Evolutionary conservation across 257 asterid genomes (phyloP).

Genomic region (Jaltomata sinuosa): DNA sequence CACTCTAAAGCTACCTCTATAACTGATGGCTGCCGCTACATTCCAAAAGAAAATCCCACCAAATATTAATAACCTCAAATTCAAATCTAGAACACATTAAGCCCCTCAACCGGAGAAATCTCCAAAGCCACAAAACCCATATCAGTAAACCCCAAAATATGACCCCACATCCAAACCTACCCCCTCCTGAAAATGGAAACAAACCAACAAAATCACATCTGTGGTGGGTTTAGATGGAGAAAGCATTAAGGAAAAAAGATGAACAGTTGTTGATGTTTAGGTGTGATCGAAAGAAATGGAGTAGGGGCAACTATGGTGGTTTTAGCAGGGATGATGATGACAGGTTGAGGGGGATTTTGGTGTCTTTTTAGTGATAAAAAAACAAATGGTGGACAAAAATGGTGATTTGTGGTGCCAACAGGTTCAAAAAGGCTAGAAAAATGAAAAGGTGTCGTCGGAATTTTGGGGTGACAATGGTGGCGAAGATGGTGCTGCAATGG

Average conservation of each 20-base stretch:
- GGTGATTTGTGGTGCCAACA: too few species aligned
- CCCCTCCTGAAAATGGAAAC: neutral
- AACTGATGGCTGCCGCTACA: neutral
- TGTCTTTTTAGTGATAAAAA: too few species aligned
- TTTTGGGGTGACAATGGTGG: too few species aligned
- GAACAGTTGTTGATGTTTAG: too few species aligned
- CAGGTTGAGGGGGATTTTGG: too few species aligned
- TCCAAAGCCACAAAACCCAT: neutral
- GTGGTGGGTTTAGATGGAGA: neutral
- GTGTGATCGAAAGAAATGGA: too few species aligned
- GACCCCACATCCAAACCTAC: neutral
- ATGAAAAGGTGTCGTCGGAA: too few species aligned
- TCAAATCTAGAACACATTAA: neutral
- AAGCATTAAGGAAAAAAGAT: neutral
- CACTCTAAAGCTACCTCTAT: neutral
- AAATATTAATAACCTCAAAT: neutral
- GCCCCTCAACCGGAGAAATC: neutral
- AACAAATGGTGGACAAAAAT: too few species aligned
- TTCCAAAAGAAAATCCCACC: neutral
- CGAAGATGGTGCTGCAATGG: too few species aligned
- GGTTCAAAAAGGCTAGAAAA: too few species aligned
- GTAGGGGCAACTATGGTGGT: too few species aligned
- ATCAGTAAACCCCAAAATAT: neutral
- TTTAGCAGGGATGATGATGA: too few species aligned
- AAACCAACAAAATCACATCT: neutral